These are phyloP conservation scores for Triglochin maritima DNA, from an alignment of 106 monocot species.

Conservation along the genomic window DNA sequence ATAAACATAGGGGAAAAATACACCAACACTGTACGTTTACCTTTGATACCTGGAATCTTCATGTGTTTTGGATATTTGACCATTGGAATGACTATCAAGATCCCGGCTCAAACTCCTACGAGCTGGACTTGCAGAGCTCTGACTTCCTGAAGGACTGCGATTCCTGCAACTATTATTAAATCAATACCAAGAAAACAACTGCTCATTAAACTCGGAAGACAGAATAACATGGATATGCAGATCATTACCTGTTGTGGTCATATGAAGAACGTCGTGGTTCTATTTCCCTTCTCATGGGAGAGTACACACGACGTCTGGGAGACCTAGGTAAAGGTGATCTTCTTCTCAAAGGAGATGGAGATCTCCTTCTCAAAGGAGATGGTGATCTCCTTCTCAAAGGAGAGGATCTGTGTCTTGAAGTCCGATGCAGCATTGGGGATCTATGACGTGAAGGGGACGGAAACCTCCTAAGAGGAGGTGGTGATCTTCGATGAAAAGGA, in stretches of 20 bases:
- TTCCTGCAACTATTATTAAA: conserved; percentile 26
- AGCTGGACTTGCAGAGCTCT: conserved; percentile 22
- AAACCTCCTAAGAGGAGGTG: neutral
- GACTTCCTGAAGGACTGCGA: conserved; percentile 19
- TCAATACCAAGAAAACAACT: neutral
- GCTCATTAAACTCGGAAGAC: neutral
- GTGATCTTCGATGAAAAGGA: conserved; percentile 2
- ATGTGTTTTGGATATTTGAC: conserved; percentile 11
- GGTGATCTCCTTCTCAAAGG: conserved; percentile 30
- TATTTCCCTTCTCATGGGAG: neutral
- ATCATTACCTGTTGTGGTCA: conserved; percentile 28
- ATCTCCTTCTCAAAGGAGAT: conserved; percentile 33
- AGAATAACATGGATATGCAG: neutral
- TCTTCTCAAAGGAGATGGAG: conserved; percentile 37
- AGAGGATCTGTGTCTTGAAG: conserved; percentile 34
- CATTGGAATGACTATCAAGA: conserved; percentile 16
- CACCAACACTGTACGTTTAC: conserved; percentile 3
- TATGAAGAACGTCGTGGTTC: conserved; percentile 19
- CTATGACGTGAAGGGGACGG: conserved; percentile 20
- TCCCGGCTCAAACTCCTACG: conserved; percentile 39
- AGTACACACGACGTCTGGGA: conserved; percentile 9
- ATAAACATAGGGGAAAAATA: neutral
- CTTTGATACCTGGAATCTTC: conserved; percentile 14
- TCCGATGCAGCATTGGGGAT: conserved; percentile 24
- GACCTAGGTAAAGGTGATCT: conserved; percentile 29